These are phyloP conservation scores for Falciphora oryzae DNA, from an alignment of 2,329 filamentous ascomycete genomes.

Conservation along the genomic window DNA sequence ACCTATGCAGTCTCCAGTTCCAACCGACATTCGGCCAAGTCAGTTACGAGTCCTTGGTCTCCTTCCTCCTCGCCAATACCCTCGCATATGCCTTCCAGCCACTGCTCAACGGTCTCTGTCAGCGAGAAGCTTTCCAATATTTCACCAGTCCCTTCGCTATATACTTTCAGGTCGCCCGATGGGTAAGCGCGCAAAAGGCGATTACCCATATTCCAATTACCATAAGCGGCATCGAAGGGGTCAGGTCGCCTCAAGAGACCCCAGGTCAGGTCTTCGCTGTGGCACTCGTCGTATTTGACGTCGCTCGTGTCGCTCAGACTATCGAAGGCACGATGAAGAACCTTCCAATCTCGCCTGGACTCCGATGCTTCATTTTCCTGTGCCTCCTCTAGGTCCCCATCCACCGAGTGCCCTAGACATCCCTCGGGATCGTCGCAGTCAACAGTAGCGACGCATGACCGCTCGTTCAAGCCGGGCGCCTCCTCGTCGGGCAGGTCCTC, in stretches of 20 bases:
- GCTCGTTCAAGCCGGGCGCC: background rate
- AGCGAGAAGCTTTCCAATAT: background rate
- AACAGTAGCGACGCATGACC: background rate
- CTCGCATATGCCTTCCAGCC: background rate
- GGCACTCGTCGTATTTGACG: background rate
- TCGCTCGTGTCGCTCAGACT: background rate
- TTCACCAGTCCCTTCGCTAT: background rate
- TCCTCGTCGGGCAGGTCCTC: background rate
- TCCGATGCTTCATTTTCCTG: background rate
- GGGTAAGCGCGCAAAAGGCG: background rate
- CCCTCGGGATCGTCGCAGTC: slow-evolving; percentile 1
- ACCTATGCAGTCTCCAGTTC: background rate
- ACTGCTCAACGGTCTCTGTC: background rate
- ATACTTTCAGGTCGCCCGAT: background rate
- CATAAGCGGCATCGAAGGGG: background rate
- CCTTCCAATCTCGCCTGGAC: background rate
- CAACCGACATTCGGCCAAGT: background rate
- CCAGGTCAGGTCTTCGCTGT: background rate
- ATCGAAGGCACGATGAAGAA: background rate
- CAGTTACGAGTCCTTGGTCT: background rate
- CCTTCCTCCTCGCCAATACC: background rate
- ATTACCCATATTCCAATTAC: no score
- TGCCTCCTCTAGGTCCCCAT: background rate
- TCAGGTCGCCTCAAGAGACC: background rate
- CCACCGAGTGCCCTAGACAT: background rate